Percentiles rank a stretch among this genome's conserved stretches.
Conservation (phyloP, 257 asterid species). For the Solanum corneliomulleri region DNA sequence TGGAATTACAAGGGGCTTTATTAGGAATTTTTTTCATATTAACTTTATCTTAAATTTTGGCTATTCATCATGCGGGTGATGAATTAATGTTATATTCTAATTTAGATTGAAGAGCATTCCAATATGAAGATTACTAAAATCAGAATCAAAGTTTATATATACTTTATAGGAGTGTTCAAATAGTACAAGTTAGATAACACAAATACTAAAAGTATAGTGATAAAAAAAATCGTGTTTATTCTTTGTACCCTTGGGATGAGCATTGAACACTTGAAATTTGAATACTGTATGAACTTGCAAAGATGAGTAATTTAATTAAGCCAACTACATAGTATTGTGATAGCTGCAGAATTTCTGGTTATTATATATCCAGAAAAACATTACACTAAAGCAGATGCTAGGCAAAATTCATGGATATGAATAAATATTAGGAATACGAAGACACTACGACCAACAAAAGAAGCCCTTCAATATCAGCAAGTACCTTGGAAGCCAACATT, state of each 20-base stretch:
- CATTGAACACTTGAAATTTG: background rate
- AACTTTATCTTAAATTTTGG: too few species aligned
- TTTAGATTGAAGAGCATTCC: too few species aligned
- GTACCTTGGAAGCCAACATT: background rate
- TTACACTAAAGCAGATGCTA: background rate
- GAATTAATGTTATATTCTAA: too few species aligned
- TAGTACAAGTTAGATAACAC: too few species aligned
- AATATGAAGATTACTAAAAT: too few species aligned
- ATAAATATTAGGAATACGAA: background rate
- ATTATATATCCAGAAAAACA: background rate
- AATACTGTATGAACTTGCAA: background rate
- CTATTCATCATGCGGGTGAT: too few species aligned
- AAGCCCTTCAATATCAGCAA: background rate
- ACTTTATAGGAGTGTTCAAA: too few species aligned
- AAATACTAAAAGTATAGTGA: background rate
- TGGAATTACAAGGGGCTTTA: too few species aligned
- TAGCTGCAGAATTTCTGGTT: background rate
- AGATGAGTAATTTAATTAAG: background rate
- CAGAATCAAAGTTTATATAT: too few species aligned
- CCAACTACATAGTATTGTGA: background rate
- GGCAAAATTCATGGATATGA: background rate
- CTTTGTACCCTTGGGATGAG: background rate
- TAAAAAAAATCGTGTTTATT: background rate
- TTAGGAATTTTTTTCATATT: too few species aligned
- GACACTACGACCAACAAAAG: background rate